These are phyloP conservation scores for Candida argentea DNA, from an alignment of 805 yeast genomes.

Conservation along the genomic window DNA sequence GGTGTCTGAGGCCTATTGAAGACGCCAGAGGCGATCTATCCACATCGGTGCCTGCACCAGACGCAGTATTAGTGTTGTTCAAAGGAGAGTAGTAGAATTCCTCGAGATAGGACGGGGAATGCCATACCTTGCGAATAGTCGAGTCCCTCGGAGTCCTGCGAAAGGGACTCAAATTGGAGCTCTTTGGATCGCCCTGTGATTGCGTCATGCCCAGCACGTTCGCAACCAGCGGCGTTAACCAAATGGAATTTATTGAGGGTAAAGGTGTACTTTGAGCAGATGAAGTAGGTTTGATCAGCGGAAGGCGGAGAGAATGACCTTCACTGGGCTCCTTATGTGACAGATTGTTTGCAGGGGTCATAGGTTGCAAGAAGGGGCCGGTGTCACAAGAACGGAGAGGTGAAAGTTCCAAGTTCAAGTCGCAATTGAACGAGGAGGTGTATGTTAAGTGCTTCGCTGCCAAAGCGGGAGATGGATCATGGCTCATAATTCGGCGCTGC, in stretches of 20 bases:
- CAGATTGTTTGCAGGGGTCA: constrained; percentile 34
- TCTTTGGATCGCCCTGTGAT: constrained; percentile 20
- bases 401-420: constrained; percentile 52
- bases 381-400: constrained; percentile 50
- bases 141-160: constrained; percentile 32
- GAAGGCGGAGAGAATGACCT: constrained; percentile 1
- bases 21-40: background rate
- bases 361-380: constrained; percentile 58
- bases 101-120: constrained; percentile 56
- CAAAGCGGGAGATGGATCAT: too few species aligned
- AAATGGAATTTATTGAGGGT: too few species aligned
- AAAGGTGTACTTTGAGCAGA: background rate
- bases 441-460: constrained; percentile 38
- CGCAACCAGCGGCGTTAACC: constrained; percentile 2
- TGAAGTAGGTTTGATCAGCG: background rate
- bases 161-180: constrained; percentile 23
- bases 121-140: constrained; percentile 45
- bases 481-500: too few species aligned
- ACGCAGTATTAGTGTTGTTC: constrained; percentile 3
- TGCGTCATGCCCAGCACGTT: constrained; percentile 1
- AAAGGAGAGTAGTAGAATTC: constrained; percentile 49
- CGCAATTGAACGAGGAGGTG: constrained; percentile 59
- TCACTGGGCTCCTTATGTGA: constrained; percentile 6
- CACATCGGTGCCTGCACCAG: constrained; percentile 5
- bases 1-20: background rate